Percentiles rank a stretch among this genome's conserved stretches.
phyloP scores from a whole-genome alignment of 73 alveolate species.

The Paramecium primaurelia region DNA sequence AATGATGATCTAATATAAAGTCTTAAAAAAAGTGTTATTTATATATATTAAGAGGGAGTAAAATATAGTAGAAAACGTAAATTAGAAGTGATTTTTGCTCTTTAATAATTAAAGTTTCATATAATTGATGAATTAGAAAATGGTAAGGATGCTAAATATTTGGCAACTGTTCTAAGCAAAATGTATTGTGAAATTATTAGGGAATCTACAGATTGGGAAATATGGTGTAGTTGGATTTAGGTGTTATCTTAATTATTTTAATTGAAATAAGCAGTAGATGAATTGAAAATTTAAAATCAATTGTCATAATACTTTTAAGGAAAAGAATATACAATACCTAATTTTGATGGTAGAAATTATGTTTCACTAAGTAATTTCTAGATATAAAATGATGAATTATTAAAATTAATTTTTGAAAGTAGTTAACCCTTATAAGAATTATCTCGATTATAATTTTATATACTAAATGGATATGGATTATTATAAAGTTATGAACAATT shows the following conservation, averaged over 20 bases:
- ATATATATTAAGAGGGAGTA: neutral
- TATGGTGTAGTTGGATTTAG: neutral
- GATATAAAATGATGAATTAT: neutral
- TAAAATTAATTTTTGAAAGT: neutral
- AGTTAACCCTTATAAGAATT: neutral
- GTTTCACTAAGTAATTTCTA: neutral
- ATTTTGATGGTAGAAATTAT: neutral
- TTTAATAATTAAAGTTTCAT: neutral
- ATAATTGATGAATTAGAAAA: neutral
- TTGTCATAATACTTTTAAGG: neutral
- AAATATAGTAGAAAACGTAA: neutral
- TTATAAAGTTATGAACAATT: neutral
- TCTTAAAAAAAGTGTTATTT: neutral
- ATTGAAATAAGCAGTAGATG: neutral
- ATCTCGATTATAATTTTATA: neutral
- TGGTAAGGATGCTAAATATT: neutral
- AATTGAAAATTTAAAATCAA: neutral
- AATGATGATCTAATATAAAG: neutral
- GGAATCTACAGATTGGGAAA: slow-evolving; percentile 19
- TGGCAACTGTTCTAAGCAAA: neutral
- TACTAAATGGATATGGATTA: neutral
- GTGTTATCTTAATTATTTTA: neutral
- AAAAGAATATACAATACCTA: neutral
- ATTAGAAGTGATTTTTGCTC: neutral
- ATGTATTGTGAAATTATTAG: neutral